Conservation (phyloP, 805 yeast species). For the Wickerhamiella alocasiicola region DNA sequence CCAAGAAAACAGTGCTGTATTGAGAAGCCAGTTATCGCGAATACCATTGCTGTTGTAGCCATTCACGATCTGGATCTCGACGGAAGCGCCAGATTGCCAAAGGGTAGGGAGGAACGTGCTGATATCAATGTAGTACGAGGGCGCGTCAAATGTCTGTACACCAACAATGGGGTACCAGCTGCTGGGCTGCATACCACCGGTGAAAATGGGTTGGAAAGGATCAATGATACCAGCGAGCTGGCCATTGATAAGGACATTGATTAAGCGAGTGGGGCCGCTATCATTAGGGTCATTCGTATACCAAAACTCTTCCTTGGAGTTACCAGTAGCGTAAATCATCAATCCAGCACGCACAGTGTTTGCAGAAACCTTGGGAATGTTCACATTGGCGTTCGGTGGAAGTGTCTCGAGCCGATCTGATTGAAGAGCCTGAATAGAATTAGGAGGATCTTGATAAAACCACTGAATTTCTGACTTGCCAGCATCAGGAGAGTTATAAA, state of each 20-base stretch:
- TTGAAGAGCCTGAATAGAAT: slow-evolving; percentile 5
- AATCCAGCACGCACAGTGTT: slow-evolving; percentile 50
- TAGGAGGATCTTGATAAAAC: slow-evolving; percentile 14
- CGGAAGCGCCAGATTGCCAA: slow-evolving; percentile 40
- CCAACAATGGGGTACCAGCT: slow-evolving; percentile 76
- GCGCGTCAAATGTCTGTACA: slow-evolving; percentile 58
- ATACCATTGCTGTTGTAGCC: slow-evolving; percentile 17
- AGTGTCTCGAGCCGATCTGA: slow-evolving; percentile 4
- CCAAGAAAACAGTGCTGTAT: slow-evolving; percentile 26
- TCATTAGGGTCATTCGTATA: slow-evolving; percentile 30
- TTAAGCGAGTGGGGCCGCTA: slow-evolving; percentile 33
- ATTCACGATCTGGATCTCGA: slow-evolving; percentile 40
- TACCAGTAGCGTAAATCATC: slow-evolving; percentile 57
- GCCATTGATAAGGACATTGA: slow-evolving; percentile 51
- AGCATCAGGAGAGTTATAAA: slow-evolving; percentile 28
- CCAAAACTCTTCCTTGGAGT: slow-evolving; percentile 77
- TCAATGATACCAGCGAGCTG: slow-evolving; percentile 45
- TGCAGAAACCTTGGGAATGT: slow-evolving; percentile 28
- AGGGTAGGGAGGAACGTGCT: slow-evolving; percentile 58
- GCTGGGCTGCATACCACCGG: slow-evolving; percentile 73
- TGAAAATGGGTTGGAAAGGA: slow-evolving; percentile 63
- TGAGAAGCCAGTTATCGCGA: slow-evolving; percentile 26
- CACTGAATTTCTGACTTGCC: slow-evolving; percentile 12
- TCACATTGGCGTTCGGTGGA: slow-evolving; percentile 1
- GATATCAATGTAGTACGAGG: slow-evolving; percentile 56